A percentile compares a stretch with the other conserved stretches of the same genome.
These are phyloP conservation scores for Cladophialophora psammophila DNA, from an alignment of 2,329 filamentous ascomycete genomes.

Conservation along the genomic window DNA sequence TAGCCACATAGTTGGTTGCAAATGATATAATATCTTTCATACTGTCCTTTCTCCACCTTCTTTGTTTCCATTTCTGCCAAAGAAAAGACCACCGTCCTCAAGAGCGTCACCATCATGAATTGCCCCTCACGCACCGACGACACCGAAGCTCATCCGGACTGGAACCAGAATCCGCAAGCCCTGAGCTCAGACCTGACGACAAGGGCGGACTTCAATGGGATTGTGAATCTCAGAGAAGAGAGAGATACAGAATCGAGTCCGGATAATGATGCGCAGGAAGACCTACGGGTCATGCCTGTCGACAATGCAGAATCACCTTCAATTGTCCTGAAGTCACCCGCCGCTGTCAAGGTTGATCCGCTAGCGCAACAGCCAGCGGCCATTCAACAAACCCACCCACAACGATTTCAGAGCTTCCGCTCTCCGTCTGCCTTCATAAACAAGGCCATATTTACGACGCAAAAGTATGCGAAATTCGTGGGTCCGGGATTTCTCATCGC, in stretches of 20 bases:
- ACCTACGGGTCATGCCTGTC: constrained; percentile 16
- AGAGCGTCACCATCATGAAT: constrained; percentile 60
- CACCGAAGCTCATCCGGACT: constrained; percentile 58
- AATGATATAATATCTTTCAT: constrained; percentile 8
- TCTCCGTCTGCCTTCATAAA: constrained; percentile 16
- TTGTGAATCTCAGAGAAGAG: constrained; percentile 64
- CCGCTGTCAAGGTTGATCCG: constrained; percentile 29
- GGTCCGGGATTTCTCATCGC: constrained; percentile 58
- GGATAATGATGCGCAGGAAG: constrained; percentile 28
- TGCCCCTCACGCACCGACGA: constrained; percentile 70
- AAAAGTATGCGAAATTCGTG: constrained; percentile 54
- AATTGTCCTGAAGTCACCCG: constrained; percentile 5
- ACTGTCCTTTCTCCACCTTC: constrained; percentile 9
- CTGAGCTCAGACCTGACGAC: constrained; percentile 68
- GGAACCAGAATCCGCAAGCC: constrained; percentile 68
- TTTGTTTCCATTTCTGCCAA: constrained; percentile 1
- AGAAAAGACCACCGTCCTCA: background rate
- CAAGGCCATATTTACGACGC: constrained; percentile 39
- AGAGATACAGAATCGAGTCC: constrained; percentile 47
- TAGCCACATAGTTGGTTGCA: constrained; percentile 4
- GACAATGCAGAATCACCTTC: constrained; percentile 18
- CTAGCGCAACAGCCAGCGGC: constrained; percentile 20
- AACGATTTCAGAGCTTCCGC: constrained; percentile 4
- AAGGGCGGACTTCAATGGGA: constrained; percentile 66
- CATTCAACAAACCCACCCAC: constrained; percentile 31